Conservation (phyloP, 495 filamentous ascomycete genomes). For the Aspergillus haitiensis region DNA sequence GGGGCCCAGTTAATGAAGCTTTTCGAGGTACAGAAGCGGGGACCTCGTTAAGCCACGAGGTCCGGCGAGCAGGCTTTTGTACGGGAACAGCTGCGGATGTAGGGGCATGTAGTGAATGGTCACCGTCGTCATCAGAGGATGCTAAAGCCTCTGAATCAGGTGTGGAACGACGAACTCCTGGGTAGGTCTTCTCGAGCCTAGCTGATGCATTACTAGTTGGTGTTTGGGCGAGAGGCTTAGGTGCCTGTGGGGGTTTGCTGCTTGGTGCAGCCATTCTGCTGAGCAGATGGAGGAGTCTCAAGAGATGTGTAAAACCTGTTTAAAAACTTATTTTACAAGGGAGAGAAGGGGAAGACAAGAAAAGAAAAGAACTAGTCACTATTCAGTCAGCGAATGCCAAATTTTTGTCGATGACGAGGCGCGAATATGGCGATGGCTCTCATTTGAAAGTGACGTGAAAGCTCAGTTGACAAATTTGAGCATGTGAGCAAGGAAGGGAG, state of each 20-base stretch:
- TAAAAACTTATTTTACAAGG: no score
- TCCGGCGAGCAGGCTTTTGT: conserved; percentile 48
- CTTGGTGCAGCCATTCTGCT: conserved; percentile 38
- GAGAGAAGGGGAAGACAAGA: neutral
- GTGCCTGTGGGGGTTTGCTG: conserved; percentile 26
- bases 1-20: conserved; percentile 55
- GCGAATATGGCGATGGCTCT: neutral
- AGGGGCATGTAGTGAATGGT: conserved; percentile 41
- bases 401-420: neutral
- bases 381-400: conserved; percentile 1
- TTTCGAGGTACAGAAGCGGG: conserved; percentile 49
- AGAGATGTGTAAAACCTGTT: no score
- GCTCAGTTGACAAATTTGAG: neutral
- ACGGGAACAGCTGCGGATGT: conserved; percentile 36
- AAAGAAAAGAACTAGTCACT: conserved; percentile 1
- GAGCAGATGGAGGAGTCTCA: conserved; percentile 12
- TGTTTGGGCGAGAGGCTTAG: conserved; percentile 30
- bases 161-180: conserved; percentile 69
- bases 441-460: neutral
- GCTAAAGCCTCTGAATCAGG: conserved; percentile 91
- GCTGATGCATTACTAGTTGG: conserved; percentile 55
- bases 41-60: conserved; percentile 57
- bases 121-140: conserved; percentile 88
- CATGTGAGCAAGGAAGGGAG: neutral
- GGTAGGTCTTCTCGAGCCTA: conserved; percentile 70